Base-by-base conservation (phyloP, 116 monocot genomes). In the Dioscorea cayenensis region DNA sequence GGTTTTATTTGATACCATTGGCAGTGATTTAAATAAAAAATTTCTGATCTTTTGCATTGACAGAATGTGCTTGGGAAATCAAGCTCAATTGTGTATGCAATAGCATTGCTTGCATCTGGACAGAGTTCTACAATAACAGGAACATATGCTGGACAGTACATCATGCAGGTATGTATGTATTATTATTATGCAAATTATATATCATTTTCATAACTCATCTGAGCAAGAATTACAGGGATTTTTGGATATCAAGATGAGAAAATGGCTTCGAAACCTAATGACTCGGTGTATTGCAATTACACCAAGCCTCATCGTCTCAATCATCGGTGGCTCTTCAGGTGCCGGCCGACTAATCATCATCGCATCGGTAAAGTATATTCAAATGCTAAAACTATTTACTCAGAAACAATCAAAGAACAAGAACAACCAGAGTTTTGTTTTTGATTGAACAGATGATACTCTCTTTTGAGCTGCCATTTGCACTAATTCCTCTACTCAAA, bases 121-220 rank as follows among this genome's bases (percentile, higher is more conserved):
- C 91, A 88, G 67, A 91, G 91, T 77, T 94, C 94, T 6, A 86
- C 91, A 12, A 91, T 91, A 60, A 94, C 94, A 2, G 94, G 94
- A 2, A 94, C 91, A n/a, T 94, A 94, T 35, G 91, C 94, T 0
- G 91, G 94, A 0, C 94, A 94, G 49, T 91, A 76, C 49, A 73
- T 88, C 63, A 88, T 88, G 86, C 89, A 92, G 86, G 92, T 89
- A 32, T 32, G 29, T 29, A 3, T 29, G 4, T 32, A 32, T 32
- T 32, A 32, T 32, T 32, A 32, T 32, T 32, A 1, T 0, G 3
- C 32, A 0, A 32, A 32, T 1, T 32, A 0, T 32, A 32, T 32
- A 32, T 32, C 3, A 32, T 32, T 32, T 32, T 32, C 32, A 32
- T 32, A 1, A 32, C 32, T 32, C 32, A 32, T 32, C 32, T 32